A percentile compares a stretch with the other conserved stretches of the same genome.
These are phyloP conservation scores for Ambrosia trifida DNA, from an alignment of 129 eudicot species.

Conservation along the genomic window DNA sequence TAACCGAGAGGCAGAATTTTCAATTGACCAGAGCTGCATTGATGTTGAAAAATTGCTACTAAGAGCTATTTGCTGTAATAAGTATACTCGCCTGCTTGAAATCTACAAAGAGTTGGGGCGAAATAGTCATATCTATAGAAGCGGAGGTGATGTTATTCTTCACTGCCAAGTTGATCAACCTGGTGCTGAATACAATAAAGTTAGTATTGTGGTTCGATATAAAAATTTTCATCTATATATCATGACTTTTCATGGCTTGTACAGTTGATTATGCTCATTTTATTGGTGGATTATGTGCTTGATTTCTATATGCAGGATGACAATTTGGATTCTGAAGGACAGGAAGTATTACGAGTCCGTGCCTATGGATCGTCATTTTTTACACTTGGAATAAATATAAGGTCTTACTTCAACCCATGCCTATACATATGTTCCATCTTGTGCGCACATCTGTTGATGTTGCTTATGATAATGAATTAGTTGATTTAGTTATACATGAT, in stretches of 20 bases:
- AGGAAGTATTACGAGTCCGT: slow-evolving; percentile 81
- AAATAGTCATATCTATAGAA: slow-evolving; percentile 60
- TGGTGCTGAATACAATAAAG: slow-evolving; percentile 48
- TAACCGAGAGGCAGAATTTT: slow-evolving; percentile 88
- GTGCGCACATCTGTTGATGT: no score
- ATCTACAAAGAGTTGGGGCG: slow-evolving; percentile 70
- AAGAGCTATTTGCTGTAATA: slow-evolving; percentile 75
- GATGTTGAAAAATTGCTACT: slow-evolving; percentile 90
- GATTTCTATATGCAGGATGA: slow-evolving; percentile 42
- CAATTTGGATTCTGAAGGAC: slow-evolving; percentile 50
- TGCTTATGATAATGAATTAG: no score
- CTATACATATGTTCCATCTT: background rate
- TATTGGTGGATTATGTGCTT: slow-evolving; percentile 17
- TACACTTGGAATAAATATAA: slow-evolving; percentile 83
- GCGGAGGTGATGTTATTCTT: slow-evolving; percentile 70
- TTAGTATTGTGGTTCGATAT: slow-evolving; percentile 21
- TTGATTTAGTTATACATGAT: no score
- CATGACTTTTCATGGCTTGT: background rate
- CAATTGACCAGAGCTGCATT: slow-evolving; percentile 77
- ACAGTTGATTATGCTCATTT: slow-evolving; percentile 10
- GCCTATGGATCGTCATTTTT: slow-evolving; percentile 93
- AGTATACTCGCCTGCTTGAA: slow-evolving; percentile 91
- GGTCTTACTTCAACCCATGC: slow-evolving; percentile 43
- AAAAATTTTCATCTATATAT: no score
- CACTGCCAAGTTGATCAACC: slow-evolving; percentile 42